phyloP scores from a whole-genome alignment of 2,329 filamentous ascomycete genomes.

The Madurella mycetomatis region DNA sequence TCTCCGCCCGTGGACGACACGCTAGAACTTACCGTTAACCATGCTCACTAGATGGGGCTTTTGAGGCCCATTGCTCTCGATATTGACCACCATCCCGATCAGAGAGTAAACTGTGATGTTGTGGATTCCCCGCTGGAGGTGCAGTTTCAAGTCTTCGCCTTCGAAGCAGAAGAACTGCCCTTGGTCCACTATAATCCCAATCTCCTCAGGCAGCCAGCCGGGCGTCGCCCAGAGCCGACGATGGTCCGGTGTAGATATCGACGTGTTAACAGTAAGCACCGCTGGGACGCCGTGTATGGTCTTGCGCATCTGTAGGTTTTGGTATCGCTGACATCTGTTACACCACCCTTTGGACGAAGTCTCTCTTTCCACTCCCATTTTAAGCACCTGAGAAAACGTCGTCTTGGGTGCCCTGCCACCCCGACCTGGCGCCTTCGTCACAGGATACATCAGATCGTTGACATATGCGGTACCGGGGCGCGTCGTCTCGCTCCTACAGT shows the following conservation, averaged over 20 bases:
- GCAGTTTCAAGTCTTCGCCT: constrained; percentile 78
- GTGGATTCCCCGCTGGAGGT: constrained; percentile 73
- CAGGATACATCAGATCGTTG: constrained; percentile 80
- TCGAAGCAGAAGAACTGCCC: constrained; percentile 96
- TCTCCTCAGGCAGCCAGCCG: constrained; percentile 88
- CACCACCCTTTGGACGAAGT: constrained; percentile 91
- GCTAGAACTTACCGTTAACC: constrained; percentile 63
- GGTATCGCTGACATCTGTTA: constrained; percentile 82
- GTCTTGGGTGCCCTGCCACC: constrained; percentile 50
- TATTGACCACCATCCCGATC: constrained; percentile 83
- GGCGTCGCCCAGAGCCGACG: constrained; percentile 82
- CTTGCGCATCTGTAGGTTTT: constrained; percentile 79
- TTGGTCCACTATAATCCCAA: constrained; percentile 84
- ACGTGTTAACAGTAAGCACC: constrained; percentile 85
- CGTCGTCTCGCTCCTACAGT: constrained; percentile 81
- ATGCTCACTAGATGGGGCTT: constrained; percentile 89
- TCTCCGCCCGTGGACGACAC: background rate
- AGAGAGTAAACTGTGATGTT: constrained; percentile 87
- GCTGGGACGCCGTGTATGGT: constrained; percentile 76
- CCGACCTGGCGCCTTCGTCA: constrained; percentile 46
- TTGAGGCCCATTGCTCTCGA: constrained; percentile 78
- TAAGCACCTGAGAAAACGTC: constrained; percentile 87
- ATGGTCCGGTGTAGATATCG: constrained; percentile 66
- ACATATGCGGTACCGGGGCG: constrained; percentile 74
- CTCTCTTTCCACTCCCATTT: constrained; percentile 85